These are phyloP conservation scores for Leccinum subgranulosum DNA, from an alignment of 768 basidiomycete genomes.

Conservation along the genomic window DNA sequence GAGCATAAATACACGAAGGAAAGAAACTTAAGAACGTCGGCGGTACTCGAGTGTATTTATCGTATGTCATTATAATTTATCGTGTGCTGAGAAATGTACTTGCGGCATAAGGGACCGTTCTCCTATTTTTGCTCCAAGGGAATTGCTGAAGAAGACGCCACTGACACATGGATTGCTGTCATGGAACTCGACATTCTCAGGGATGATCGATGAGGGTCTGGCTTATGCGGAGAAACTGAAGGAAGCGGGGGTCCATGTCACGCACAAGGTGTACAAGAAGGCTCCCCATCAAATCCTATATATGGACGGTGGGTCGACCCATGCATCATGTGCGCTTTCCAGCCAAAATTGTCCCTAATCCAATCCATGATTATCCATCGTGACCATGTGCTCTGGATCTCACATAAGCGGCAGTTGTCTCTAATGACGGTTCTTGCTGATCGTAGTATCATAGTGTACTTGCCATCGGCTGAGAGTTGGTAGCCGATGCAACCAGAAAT, in stretches of 20 bases:
- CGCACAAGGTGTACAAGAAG: slow-evolving; percentile 55
- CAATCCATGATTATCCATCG: neutral
- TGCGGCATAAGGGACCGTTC: slow-evolving; percentile 51
- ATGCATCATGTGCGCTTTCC: neutral
- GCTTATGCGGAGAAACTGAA: slow-evolving; percentile 59
- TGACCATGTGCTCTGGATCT: neutral
- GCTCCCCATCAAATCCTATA: slow-evolving; percentile 73
- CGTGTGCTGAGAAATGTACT: too few relatives aligned
- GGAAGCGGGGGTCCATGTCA: slow-evolving; percentile 50
- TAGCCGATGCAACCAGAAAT: slow-evolving; percentile 35
- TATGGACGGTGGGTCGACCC: slow-evolving; percentile 57
- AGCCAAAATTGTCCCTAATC: neutral
- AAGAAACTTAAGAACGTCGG: too few relatives aligned
- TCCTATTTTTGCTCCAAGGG: slow-evolving; percentile 63
- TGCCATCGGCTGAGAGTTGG: slow-evolving; percentile 34
- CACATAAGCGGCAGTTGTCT: slow-evolving; percentile 14
- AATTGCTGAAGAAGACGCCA: slow-evolving; percentile 49
- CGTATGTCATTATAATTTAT: too few relatives aligned
- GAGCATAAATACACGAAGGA: too few relatives aligned
- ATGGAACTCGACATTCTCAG: slow-evolving; percentile 67
- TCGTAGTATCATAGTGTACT: slow-evolving; percentile 30
- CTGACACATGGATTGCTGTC: slow-evolving; percentile 64
- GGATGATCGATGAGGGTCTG: slow-evolving; percentile 52
- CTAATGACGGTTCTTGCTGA: slow-evolving; percentile 5
- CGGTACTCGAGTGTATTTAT: too few relatives aligned